Percentiles rank a stretch among this genome's conserved stretches.
Evolutionary conservation across 176 grass and related monocot genomes (phyloP).

Genomic region (Carex pumila): DNA sequence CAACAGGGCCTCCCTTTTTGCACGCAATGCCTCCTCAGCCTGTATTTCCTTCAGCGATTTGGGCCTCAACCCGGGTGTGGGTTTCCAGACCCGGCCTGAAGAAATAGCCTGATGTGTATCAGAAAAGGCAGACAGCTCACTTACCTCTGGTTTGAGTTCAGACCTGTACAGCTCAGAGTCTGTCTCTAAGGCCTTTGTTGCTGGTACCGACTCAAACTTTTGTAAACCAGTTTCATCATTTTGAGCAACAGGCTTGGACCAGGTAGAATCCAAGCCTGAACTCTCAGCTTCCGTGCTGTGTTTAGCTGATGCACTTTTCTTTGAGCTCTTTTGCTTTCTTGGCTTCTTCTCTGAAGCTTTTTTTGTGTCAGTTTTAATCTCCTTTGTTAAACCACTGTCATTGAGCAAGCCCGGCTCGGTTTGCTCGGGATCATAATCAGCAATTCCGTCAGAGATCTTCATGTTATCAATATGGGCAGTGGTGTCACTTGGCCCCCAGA

Average conservation of each 20-base stretch:
- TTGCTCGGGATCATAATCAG: conserved; percentile 8
- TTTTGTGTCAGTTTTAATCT: conserved; percentile 30
- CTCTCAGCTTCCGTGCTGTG: conserved; percentile 36
- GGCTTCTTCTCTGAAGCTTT: conserved; percentile 74
- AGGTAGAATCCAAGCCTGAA: conserved; percentile 34
- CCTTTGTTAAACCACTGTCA: not conserved
- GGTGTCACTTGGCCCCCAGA: conserved; percentile 1
- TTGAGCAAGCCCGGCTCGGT: not conserved
- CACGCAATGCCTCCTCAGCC: conserved; percentile 73
- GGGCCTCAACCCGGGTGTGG: conserved; percentile 58
- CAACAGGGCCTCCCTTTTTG: conserved; percentile 39
- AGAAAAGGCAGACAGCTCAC: conserved; percentile 14
- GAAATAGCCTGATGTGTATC: conserved; percentile 28
- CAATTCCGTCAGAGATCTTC: conserved; percentile 34
- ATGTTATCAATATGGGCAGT: conserved; percentile 28
- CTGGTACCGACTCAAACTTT: conserved; percentile 13
- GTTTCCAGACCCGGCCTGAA: conserved; percentile 61
- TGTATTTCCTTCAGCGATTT: conserved; percentile 97
- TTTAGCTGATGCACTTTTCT: conserved; percentile 20
- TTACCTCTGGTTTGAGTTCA: conserved; percentile 37
- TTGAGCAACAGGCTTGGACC: conserved; percentile 35
- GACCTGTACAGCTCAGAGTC: conserved; percentile 36
- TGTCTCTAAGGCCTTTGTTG: conserved; percentile 22
- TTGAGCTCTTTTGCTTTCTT: conserved; percentile 65
- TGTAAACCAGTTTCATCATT: conserved; percentile 40